phyloP scores from a whole-genome alignment of 108 stramenopile genomes.

The Nitzschia sp. region DNA sequence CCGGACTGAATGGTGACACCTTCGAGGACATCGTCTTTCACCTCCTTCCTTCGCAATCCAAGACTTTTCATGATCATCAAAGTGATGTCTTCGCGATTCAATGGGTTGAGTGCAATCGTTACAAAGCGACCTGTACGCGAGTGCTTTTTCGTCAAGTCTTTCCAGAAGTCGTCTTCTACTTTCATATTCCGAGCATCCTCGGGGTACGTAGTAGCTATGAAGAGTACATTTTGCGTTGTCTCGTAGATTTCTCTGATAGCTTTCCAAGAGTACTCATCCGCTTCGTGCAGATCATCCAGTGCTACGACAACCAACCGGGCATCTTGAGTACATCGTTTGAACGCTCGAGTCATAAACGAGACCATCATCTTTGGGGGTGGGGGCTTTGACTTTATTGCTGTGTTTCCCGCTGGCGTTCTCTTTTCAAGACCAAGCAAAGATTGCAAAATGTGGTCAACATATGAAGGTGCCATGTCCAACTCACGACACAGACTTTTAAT shows the following conservation, averaged over 20 bases:
- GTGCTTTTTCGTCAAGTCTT: constrained; percentile 31
- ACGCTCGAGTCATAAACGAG: constrained; percentile 61
- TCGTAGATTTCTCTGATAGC: constrained; percentile 53
- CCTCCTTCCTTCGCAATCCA: constrained; percentile 32
- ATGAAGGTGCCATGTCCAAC: constrained; percentile 51
- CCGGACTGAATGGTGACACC: constrained; percentile 56
- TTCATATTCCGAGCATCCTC: constrained; percentile 28
- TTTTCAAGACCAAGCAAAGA: constrained; percentile 21
- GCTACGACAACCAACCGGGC: constrained; percentile 56
- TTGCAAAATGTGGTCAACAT: constrained; percentile 45
- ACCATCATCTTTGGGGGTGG: constrained; percentile 36
- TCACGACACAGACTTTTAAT: constrained; percentile 46
- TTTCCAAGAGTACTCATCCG: constrained; percentile 73
- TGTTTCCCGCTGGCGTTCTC: constrained; percentile 11
- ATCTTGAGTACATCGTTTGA: constrained; percentile 53
- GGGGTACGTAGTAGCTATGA: constrained; percentile 52
- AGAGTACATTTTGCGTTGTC: constrained; percentile 53
- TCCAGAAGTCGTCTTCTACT: constrained; percentile 52
- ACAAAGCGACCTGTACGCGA: constrained; percentile 33
- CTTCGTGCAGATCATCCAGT: constrained; percentile 67
- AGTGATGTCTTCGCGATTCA: constrained; percentile 50
- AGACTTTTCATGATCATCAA: constrained; percentile 50
- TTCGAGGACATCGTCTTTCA: constrained; percentile 41
- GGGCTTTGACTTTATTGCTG: not conserved
- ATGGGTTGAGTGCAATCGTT: constrained; percentile 45